Base-by-base conservation (phyloP, 768 basidiomycete species). In the Fomitopsis pulvina region DNA sequence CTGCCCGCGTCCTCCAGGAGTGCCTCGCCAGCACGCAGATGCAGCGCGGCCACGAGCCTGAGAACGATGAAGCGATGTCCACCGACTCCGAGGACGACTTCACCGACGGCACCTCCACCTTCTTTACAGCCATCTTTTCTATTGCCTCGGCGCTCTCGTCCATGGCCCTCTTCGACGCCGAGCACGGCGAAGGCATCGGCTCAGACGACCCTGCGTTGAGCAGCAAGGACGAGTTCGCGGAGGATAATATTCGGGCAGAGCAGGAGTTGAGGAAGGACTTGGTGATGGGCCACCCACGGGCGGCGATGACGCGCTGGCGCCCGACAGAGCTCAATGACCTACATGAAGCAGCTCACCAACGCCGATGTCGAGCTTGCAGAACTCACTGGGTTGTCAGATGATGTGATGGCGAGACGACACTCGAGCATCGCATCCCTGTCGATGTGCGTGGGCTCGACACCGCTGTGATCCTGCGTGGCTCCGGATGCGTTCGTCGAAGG, bases 191-290 rank as follows among this genome's bases (percentile, higher is more conserved):
- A 3, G 47, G 40, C 47, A 48, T 48, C 47, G 47, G 2, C 4
- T 48, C 47, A 3, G 47, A 48, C 47, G 47, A 48, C 38, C 26
- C 34, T 38, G 47, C 47, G 24, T 48, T 48, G 37, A 48, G 47
- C 38, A 48, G 47, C 47, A 38, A 48, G 14, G 47, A 48, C 47
- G 47, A 48, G 27, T 39, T 39, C 24, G 47, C 47, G 7, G 27
- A 38, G n/a, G 47, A 39, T 24, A 30, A 14, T 9, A 25, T 11
- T 10, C 47, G 47, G 24, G 47, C 6, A 18, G 4, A 38, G 38
- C 47, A 48, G 47, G 20, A 25, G 11, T 6, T 28, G 7, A 11
- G 37, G 16, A 32, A 25, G 21, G 29, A 34, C 5, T 38, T 48
- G 22, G 47, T 40, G 22, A 12, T 48, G 32, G 47, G 47, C 37